Evolutionary conservation across 352 stramenopile genomes (phyloP).

Genomic region (Globisporangium parvum): DNA sequence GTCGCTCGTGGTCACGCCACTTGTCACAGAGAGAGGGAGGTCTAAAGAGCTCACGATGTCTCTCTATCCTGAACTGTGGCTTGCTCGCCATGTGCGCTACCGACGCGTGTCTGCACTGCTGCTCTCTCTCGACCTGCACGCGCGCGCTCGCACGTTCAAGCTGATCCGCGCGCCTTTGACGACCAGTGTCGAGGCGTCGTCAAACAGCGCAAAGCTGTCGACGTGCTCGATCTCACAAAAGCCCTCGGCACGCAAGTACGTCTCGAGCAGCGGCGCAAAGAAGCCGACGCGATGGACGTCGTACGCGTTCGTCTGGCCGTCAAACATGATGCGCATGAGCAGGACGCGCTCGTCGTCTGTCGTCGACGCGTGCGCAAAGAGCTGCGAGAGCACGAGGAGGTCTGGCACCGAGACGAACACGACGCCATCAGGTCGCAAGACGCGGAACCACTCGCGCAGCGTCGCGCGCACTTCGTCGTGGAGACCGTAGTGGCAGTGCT

Average conservation of each 20-base stretch:
- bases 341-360: conserved; percentile 44
- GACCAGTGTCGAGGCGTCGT: conserved; percentile 37
- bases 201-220: conserved; percentile 46
- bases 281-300: conserved; percentile 82
- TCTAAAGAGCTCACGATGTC: too few relatives aligned
- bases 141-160: conserved; percentile 47
- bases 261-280: conserved; percentile 40
- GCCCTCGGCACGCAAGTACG: conserved; percentile 33
- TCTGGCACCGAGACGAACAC: conserved; percentile 66
- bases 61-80: too few relatives aligned
- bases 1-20: too few relatives aligned
- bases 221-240: conserved; percentile 56
- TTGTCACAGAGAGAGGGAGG: too few relatives aligned
- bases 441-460: conserved; percentile 65
- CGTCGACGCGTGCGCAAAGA: conserved; percentile 54
- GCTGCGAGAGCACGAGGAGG: conserved; percentile 40
- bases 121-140: conserved; percentile 11
- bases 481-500: conserved; percentile 65
- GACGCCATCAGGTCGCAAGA: conserved; percentile 48
- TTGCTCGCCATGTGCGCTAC: too few relatives aligned
- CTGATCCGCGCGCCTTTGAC: conserved; percentile 50
- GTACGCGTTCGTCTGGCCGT: conserved; percentile 53
- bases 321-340: conserved; percentile 75
- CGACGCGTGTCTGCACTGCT: too few relatives aligned
- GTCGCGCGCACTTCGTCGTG: conserved; percentile 37